Evolutionary conservation across 139 green algal genomes (phyloP), one percentile per base, ranked within the genome.

Genomic region (Coccomyxa sp.): DNA sequence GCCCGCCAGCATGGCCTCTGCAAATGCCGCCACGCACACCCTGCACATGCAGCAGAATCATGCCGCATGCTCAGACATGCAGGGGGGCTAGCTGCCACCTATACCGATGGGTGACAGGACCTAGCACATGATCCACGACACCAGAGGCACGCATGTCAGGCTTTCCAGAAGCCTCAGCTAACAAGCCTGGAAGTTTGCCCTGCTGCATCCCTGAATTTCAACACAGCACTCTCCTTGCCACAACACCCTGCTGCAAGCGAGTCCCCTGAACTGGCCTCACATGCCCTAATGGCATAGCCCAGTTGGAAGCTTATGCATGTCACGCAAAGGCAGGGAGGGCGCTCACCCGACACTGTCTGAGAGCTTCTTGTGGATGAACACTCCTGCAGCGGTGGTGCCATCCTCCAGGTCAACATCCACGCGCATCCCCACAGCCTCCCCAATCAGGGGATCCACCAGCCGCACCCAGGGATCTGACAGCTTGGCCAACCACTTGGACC

Each of bases 351-450:
- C 92, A 34, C 82, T 91, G 54, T 91, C 69, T 6, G 89, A 90
- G 27, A 97, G 82, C 18, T 75, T 50, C 58, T 89, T 85, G 88
- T 99, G 96, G 22, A 93, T 86, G 79, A 93, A 98, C 3, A 98
- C 81, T 55, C 91, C 91, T 0, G 82, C 81, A 0, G 90, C 83
- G 29, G 90, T 90, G 76, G 93, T 94, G 58, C 89, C 92, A 71
- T 94, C 83, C 50, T 89, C 82, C 54, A 97, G 88, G 73, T 98
- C 94, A 44, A 97, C 84, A 75, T 98, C 95, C 8, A 98, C 83
- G 54, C 90, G 81, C 93, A 98, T 97, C 0, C 85, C 91, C 79
- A 98, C 93, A 70, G 89, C 85, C 85, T 98, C 94, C 5, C 95
- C 95, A 14, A 93, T 87, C 22, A 94, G 68, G 7, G 82, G 79